Base-by-base conservation (phyloP, 2,329 filamentous ascomycete species). In the Gaeumannomyces tritici region DNA sequence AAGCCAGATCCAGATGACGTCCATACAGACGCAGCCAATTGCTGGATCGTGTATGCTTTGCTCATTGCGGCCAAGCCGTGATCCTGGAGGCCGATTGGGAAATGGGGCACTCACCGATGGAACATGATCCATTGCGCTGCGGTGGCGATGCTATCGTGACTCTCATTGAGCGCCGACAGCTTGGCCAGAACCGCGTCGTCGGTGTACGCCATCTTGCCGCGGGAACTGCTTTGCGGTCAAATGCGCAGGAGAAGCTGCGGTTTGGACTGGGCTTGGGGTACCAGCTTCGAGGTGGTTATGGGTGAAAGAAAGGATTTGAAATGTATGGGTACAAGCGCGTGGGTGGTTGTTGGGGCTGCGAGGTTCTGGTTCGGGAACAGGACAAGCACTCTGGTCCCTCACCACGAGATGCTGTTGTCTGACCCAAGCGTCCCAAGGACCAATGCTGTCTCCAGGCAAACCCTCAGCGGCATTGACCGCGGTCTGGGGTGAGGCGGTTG, bases 61-160 rank as follows among this genome's bases (percentile, higher is more conserved):
- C 29, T 61, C 27, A 55, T 55, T 55, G 28, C 29, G 33, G 26
- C 24, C 21, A 42, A 21, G 21, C 21, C 35, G 35, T 42, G 18
- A 15, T 8, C 5, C 57, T 9, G 21, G 28, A 33, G 15, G 21
- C 9, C 35, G 13, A 51, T 21, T n/a, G 12, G 35, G 26, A 51
- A 55, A 33, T 26, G 29, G 42, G 47, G 18, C 15, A 57, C 60
- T 61, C 31, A 96, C 92, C 92, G 89, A 77, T 99, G 93, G 74
- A 99, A 99, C 89, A 99, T 96, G 65, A 99, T 95, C 96, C 96
- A 99, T 86, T 98, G 93, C 63, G 95, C 92, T 65, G 96, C 93
- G 47, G 91, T 93, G 65, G 96, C 85, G 71, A 99, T 98, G 76
- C 92, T 96, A 73, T 99, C 95, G 74, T 99, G 93, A 13, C 92